These are phyloP conservation scores for Hypholoma sublateritium DNA, from an alignment of 768 basidiomycete genomes.

Conservation along the genomic window DNA sequence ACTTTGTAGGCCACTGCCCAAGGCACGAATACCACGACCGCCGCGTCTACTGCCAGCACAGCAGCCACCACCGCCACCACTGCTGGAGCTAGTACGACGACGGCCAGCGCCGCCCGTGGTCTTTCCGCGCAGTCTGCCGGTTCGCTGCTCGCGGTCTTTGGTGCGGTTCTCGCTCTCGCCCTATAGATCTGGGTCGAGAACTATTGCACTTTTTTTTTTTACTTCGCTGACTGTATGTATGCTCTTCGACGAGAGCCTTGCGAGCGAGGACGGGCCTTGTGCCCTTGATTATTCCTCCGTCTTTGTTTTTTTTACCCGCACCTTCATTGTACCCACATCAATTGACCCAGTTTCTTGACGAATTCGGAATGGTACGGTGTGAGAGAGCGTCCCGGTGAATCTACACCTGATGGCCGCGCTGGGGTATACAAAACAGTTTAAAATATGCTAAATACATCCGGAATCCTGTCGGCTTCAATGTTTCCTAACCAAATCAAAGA, in stretches of 20 bases:
- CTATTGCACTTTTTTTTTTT: background rate
- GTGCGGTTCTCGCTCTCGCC: background rate
- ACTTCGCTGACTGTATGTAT: background rate
- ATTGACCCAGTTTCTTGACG: background rate
- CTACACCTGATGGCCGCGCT: too few species aligned
- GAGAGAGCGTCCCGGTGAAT: too few species aligned
- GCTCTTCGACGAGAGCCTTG: conserved; percentile 6
- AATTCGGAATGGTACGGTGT: too few species aligned
- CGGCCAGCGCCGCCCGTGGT: background rate
- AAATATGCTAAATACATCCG: too few species aligned
- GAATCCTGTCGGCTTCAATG: too few species aligned
- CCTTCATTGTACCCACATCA: background rate
- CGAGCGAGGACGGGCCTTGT: background rate
- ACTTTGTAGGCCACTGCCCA: conserved; percentile 23
- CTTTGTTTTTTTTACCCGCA: background rate
- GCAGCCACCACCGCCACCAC: conserved; percentile 10
- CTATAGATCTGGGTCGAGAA: background rate
- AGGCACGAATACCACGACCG: conserved; percentile 13
- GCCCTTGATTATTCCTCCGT: too few species aligned
- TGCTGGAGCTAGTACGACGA: background rate
- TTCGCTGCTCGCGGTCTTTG: background rate
- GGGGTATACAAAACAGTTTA: too few species aligned
- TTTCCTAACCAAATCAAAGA: background rate
- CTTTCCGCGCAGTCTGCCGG: background rate
- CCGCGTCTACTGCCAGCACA: conserved; percentile 6